Evolutionary conservation across 2,329 filamentous ascomycete species (phyloP).

Genomic region (Xylogone sp.): DNA sequence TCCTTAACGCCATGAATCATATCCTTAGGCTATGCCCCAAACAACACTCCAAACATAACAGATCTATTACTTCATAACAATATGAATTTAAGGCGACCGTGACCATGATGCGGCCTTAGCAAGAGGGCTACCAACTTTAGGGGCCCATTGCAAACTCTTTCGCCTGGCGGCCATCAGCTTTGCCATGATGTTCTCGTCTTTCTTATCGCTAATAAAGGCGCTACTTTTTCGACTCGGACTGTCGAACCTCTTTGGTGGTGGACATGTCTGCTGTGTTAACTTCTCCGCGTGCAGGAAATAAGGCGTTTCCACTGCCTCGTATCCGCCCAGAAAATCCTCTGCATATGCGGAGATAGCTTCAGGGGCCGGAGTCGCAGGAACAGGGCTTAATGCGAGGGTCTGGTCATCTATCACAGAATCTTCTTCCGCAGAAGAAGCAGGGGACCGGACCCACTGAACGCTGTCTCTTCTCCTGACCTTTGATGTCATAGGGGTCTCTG

Average conservation of each 20-base stretch:
- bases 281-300: conserved; percentile 27
- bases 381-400: conserved; percentile 22
- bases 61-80: not conserved
- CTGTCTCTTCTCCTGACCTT: conserved; percentile 25
- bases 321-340: conserved; percentile 14
- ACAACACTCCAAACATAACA: not conserved
- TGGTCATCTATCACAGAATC: conserved; percentile 17
- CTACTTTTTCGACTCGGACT: conserved; percentile 18
- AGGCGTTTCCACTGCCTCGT: conserved; percentile 24
- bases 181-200: conserved; percentile 43
- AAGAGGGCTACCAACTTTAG: conserved; percentile 70
- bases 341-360: conserved; percentile 24
- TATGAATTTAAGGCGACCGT: not conserved
- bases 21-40: not conserved
- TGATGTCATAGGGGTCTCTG: conserved; percentile 23
- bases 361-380: conserved; percentile 26
- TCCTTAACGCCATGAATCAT: too few species aligned
- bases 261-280: conserved; percentile 27
- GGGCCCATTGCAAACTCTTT: conserved; percentile 75
- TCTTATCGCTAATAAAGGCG: conserved; percentile 43
- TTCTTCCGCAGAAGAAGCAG: conserved; percentile 12
- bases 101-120: conserved; percentile 36
- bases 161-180: conserved; percentile 65
- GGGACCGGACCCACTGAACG: conserved; percentile 28
- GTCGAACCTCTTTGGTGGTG: conserved; percentile 20